These are phyloP conservation scores for Leccinum variicolor DNA, from an alignment of 768 basidiomycete species.

Conservation along the genomic window DNA sequence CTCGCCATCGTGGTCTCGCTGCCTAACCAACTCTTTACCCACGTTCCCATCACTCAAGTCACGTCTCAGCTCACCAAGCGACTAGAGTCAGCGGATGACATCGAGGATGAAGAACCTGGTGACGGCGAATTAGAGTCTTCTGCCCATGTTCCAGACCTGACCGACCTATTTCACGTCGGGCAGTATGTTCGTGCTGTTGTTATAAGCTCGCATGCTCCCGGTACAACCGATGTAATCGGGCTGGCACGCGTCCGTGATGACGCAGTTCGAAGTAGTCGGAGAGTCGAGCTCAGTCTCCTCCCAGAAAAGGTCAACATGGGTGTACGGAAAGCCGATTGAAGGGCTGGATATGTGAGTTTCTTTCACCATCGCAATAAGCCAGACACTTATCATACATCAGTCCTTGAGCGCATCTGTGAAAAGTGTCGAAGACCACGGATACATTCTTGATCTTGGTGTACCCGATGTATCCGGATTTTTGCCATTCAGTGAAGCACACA, in stretches of 20 bases:
- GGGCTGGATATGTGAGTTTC: conserved; percentile 65
- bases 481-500: conserved; percentile 66
- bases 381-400: conserved; percentile 36
- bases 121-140: conserved; percentile 39
- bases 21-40: conserved; percentile 92
- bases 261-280: conserved; percentile 59
- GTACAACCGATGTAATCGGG: conserved; percentile 55
- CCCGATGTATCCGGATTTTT: conserved; percentile 81
- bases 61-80: conserved; percentile 71
- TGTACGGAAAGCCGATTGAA: conserved; percentile 74
- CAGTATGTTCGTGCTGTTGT: conserved; percentile 85
- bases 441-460: conserved; percentile 83
- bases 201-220: conserved; percentile 61
- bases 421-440: conserved; percentile 93
- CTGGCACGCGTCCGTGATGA: conserved; percentile 67
- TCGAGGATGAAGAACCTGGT: conserved; percentile 42
- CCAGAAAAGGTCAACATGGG: conserved; percentile 85
- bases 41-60: conserved; percentile 92
- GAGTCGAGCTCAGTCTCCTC: conserved; percentile 80
- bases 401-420: conserved; percentile 72
- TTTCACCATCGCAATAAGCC: not conserved
- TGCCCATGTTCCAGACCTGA: conserved; percentile 59
- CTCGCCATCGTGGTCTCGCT: conserved; percentile 89
- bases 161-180: conserved; percentile 75
- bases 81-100: conserved; percentile 61